Evolutionary conservation across 2,329 filamentous ascomycete genomes (phyloP), one percentile per base, ranked within the genome.

Genomic region (Colletotrichum tabaci): DNA sequence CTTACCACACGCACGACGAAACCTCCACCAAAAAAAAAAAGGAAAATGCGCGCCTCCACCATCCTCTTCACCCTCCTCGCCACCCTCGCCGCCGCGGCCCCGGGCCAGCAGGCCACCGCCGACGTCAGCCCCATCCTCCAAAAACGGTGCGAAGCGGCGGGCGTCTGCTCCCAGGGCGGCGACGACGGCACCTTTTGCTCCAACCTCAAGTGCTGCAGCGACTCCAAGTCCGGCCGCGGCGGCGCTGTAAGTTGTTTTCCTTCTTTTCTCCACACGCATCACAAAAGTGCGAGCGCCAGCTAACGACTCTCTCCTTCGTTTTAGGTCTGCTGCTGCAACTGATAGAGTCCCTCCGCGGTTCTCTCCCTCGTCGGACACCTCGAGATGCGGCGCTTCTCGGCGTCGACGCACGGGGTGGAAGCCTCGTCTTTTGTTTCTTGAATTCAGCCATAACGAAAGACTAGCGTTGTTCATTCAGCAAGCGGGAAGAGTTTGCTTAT

Each of bases 281-380:
- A 30, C 18, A 16, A 21, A 15, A 35, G 3, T 4, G 7, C 18
- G 18, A n/a, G 16, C 13, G 3, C 26, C 35, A 10, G 13, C 61
- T 65, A 56, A 53, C 13, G 4, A 10, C n/a, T 10, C 12, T 12
- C 13, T 1, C 16, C 10, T 64, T 26, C 26, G 26, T 0, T 1
- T 9, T n/a, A 70, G 67, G 42, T 56, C 42, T 70, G 67, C 63
- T 70, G 67, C 62, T 70, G 67, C 49, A 44, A 56, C 62, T 70
- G 13, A 50, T 2, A 53, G 26, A 4, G 23, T 10, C 16, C 4
- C 15, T 12, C 9, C 6, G 4, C 15, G 16, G 12, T 4, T 30
- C 1, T 18, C 15, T 26, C 2, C 50, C 13, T 38, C 16, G 4
- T 30, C 5, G 18, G 18, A 15, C 10, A n/a, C 8, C 4, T 47